These are phyloP conservation scores for Xylariaceae sp. DNA, from an alignment of 2,329 filamentous ascomycete genomes.

Conservation along the genomic window DNA sequence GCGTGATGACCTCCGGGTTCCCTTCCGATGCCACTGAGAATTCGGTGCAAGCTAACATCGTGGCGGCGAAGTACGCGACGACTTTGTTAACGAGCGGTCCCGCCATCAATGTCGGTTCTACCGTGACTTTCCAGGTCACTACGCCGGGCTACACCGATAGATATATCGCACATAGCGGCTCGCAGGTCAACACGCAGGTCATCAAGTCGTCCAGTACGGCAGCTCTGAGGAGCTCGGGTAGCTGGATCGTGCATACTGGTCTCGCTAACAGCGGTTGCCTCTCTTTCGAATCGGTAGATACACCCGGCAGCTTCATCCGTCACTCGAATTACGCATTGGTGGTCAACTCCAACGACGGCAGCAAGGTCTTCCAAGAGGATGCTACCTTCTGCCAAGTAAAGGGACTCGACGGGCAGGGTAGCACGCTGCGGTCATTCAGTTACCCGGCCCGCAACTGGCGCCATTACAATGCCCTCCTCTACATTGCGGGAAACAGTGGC, in stretches of 20 bases:
- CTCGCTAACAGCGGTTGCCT: slow-evolving; percentile 53
- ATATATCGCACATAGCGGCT: slow-evolving; percentile 50
- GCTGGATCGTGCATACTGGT: slow-evolving; percentile 50
- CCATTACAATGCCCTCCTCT: slow-evolving; percentile 43
- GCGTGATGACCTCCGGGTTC: slow-evolving; percentile 59
- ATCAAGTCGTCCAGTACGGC: slow-evolving; percentile 47
- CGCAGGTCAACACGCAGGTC: slow-evolving; percentile 50
- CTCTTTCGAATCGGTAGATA: slow-evolving; percentile 58
- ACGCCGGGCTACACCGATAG: slow-evolving; percentile 49
- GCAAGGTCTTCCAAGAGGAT: slow-evolving; percentile 55
- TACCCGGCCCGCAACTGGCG: slow-evolving; percentile 57
- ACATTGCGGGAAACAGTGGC: slow-evolving; percentile 20
- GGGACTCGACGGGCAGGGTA: slow-evolving; percentile 46
- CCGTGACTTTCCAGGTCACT: slow-evolving; percentile 50
- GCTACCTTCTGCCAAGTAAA: slow-evolving; percentile 57
- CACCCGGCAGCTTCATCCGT: slow-evolving; percentile 54
- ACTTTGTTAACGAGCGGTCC: slow-evolving; percentile 43
- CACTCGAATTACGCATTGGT: slow-evolving; percentile 50
- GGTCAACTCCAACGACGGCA: slow-evolving; percentile 48
- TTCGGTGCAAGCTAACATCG: slow-evolving; percentile 56
- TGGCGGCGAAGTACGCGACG: slow-evolving; percentile 53
- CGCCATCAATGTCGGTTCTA: slow-evolving; percentile 43
- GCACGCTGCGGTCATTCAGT: slow-evolving; percentile 52
- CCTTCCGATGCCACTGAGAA: slow-evolving; percentile 55
- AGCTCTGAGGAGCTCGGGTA: slow-evolving; percentile 47